Evolutionary conservation across 148 eudicot species (phyloP), one percentile per base, ranked within the genome.

Genomic region (Gaultheria prostrata): DNA sequence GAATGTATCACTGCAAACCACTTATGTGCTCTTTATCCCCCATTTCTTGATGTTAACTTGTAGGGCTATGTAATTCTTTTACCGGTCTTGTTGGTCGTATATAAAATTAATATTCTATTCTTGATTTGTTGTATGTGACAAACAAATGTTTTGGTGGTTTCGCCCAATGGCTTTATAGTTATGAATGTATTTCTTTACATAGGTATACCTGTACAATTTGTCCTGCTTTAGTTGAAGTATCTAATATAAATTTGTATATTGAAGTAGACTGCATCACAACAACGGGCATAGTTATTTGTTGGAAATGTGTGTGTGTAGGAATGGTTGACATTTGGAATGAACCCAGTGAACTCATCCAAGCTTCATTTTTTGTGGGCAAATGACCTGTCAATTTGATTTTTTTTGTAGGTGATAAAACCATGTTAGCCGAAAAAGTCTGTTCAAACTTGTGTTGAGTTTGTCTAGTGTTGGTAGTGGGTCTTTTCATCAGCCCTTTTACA

Each of bases 211-310:
- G 15, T 43, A 0, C 35, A 49, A 28, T 26, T 76, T 76, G 4
- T 24, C 80, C 3, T 51, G 80, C 80, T 77, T 15, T 77, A 49
- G 59, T 77, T 77, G 54, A 77, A 28, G 50, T 15, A 72, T 49
- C 11, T 77, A 35, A 51, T 48, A 14, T 20, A 10, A 49, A 15
- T 50, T 11, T 49, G 12, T 26, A 49, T 2, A 50, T 48, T 77
- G 79, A 15, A 48, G 30, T 1, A 24, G 28, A 77, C n/a, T 49
- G 46, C n/a, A 8, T 45, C 21, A n/a, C 20, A 18, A 17, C 39
- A 35, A 35, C 2, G 33, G 71, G 33, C 17, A 28, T 11, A 3
- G 71, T 65, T 26, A 26, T 70, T 70, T 30, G 45, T 70, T 32
- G 45, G 28, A 3, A 74, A 20, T 17, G 14, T 74, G 3, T 7